Percentiles rank a stretch among this genome's conserved stretches.
Evolutionary conservation across 345 rosid species (phyloP).

Genomic region (Rhizophora apiculata): DNA sequence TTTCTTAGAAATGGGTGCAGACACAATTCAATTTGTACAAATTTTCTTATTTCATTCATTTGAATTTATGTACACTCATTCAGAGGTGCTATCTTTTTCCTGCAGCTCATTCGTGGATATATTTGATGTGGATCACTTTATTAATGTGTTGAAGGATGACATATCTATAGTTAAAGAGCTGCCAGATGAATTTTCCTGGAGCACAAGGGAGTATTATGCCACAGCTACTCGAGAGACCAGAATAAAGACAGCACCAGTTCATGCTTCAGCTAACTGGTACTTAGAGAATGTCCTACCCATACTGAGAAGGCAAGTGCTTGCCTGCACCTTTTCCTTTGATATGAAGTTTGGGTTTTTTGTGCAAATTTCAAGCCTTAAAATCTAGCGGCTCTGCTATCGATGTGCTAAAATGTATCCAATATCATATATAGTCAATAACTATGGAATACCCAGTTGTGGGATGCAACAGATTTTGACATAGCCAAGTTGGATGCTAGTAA

Average conservation of each 20-base stretch:
- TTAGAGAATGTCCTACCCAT: slow-evolving; percentile 79
- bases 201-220: slow-evolving; percentile 91
- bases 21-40: background rate
- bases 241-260: slow-evolving; percentile 86
- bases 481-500: background rate
- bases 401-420: background rate
- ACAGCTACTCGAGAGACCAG: slow-evolving; percentile 89
- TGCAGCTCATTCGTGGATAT: slow-evolving; percentile 81
- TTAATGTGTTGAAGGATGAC: slow-evolving; percentile 52
- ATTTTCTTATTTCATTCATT: background rate
- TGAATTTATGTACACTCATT: slow-evolving; percentile 1
- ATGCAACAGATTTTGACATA: background rate
- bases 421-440: background rate
- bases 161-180: slow-evolving; percentile 65
- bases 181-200: slow-evolving; percentile 73
- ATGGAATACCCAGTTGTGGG: too few relatives aligned
- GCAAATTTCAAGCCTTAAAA: too few relatives aligned
- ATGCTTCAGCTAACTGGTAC: slow-evolving; percentile 90
- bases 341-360: background rate
- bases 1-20: background rate
- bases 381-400: too few relatives aligned
- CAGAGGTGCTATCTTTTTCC: slow-evolving; percentile 17
- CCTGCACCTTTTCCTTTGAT: background rate
- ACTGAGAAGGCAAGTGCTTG: slow-evolving; percentile 56
- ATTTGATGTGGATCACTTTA: slow-evolving; percentile 92